These are phyloP conservation scores for Leccinum griseonigrum DNA, from an alignment of 1,284 basidiomycete species.

Conservation along the genomic window DNA sequence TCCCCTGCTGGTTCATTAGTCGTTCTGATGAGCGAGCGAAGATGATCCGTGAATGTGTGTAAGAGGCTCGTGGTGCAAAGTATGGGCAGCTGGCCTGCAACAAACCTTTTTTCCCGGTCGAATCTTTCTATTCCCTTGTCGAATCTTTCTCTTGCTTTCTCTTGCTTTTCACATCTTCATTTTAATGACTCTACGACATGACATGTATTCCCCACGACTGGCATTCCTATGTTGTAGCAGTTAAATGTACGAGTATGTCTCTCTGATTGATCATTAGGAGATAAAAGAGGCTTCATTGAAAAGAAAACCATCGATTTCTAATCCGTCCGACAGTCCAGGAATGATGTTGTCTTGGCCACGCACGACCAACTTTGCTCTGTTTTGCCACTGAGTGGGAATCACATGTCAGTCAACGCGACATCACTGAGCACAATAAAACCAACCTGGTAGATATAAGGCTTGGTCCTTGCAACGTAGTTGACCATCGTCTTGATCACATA, in stretches of 20 bases:
- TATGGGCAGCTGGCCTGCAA: neutral
- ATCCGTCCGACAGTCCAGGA: conserved; percentile 41
- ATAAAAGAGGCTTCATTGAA: conserved; percentile 95
- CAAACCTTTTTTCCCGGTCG: neutral
- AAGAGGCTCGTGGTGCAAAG: neutral
- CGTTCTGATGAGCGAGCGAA: conserved; percentile 17
- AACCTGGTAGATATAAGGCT: conserved; percentile 92
- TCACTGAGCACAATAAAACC: neutral
- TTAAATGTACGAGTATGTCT: conserved; percentile 14
- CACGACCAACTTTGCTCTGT: conserved; percentile 69
- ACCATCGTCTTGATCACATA: conserved; percentile 87
- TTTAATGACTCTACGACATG: neutral
- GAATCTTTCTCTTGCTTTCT: neutral
- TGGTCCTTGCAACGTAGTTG: conserved; percentile 88
- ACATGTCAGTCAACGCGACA: neutral
- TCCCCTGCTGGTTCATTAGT: conserved; percentile 23
- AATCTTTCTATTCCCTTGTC: neutral
- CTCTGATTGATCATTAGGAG: conserved; percentile 42
- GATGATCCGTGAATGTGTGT: conserved; percentile 9
- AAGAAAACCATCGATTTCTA: conserved; percentile 68
- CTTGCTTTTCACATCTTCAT: neutral
- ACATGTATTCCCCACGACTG: neutral
- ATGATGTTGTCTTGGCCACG: conserved; percentile 57
- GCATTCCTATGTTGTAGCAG: conserved; percentile 5
- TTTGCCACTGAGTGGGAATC: conserved; percentile 65